Conservation (phyloP, 352 stramenopile genomes). For the Globisporangium carolinianum region DNA sequence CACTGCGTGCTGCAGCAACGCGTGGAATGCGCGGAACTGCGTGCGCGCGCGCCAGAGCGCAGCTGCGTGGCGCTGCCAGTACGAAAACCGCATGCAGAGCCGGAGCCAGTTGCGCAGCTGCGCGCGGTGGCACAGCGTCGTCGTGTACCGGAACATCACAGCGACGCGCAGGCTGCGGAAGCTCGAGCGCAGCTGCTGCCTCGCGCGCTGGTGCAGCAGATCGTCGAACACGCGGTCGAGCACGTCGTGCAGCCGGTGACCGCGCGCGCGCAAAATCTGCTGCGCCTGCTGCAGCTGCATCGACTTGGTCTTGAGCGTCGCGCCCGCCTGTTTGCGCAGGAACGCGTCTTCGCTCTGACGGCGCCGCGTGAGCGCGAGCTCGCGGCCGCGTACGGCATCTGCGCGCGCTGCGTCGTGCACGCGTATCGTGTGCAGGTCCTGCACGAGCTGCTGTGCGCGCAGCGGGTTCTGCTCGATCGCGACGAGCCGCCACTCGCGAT, state of each 20-base stretch:
- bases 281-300: conserved; percentile 38
- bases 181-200: conserved; percentile 37
- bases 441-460: conserved; percentile 19
- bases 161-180: conserved; percentile 46
- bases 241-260: conserved; percentile 48
- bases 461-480: conserved; percentile 34
- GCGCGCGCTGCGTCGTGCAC: conserved; percentile 24
- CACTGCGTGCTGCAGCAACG: conserved; percentile 32
- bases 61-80: conserved; percentile 39
- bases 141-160: conserved; percentile 41
- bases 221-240: conserved; percentile 55
- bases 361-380: conserved; percentile 28
- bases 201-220: conserved; percentile 33
- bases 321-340: conserved; percentile 33
- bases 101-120: conserved; percentile 61
- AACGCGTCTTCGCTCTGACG: conserved; percentile 36
- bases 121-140: conserved; percentile 29
- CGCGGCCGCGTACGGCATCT: conserved; percentile 26
- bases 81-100: conserved; percentile 42
- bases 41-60: conserved; percentile 29
- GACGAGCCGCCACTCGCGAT: conserved; percentile 41
- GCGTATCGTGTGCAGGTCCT: conserved; percentile 27
- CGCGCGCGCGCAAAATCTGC: conserved; percentile 39
- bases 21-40: conserved; percentile 38
- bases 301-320: conserved; percentile 41